Evolutionary conservation across 2,329 filamentous ascomycete genomes (phyloP), one percentile per base, ranked within the genome.

Genomic region (Ceratocystis harringtonii): DNA sequence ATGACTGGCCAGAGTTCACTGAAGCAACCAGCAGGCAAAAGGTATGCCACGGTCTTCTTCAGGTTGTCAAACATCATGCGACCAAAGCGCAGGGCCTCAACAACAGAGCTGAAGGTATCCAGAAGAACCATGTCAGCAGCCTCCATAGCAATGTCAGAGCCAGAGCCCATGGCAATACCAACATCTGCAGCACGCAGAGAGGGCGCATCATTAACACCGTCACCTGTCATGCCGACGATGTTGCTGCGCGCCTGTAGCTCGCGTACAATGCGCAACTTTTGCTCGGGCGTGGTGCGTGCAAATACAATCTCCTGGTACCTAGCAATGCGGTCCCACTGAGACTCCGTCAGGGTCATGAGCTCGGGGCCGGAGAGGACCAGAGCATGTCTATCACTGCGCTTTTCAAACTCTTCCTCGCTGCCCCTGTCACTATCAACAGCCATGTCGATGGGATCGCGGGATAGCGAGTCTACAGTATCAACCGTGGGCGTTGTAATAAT

Each of bases 21-120:
- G 70, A 99, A 99, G 79, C 97, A 99, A 69, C 66, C 75, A 45
- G 92, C 97, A 8, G 92, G 97, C 75, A 99, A 99, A 68, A 99
- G 83, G 75, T 99, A 99, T 61, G 94, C 90, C 77, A 99, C 99
- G 77, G 99, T 99, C 75, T 99, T 94, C 75, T 99, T 95, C 6
- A 94, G 97, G 81, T 99, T 99, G 85, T 94, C 96, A 83, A 96
- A 99, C 77, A 99, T 99, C 69, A 92, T 92, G 68, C 94, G 88
- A 64, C 94, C 94, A 77, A 99, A 94, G 75, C 97, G 94, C 69
- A 99, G 91, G 60, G 94, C 94, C 75, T 96, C 90, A 70, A 99
- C 99, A 1, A 94, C 97, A 68, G 94, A 94, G 75, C 99, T 99
- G 80, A 99, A 97, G 78, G 96, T 91, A 77, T 99, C 95, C 28